A percentile compares a stretch with the other conserved stretches of the same genome.
These are phyloP conservation scores for Phytopythium delawarense DNA, from an alignment of 352 stramenopile species.

Conservation along the genomic window DNA sequence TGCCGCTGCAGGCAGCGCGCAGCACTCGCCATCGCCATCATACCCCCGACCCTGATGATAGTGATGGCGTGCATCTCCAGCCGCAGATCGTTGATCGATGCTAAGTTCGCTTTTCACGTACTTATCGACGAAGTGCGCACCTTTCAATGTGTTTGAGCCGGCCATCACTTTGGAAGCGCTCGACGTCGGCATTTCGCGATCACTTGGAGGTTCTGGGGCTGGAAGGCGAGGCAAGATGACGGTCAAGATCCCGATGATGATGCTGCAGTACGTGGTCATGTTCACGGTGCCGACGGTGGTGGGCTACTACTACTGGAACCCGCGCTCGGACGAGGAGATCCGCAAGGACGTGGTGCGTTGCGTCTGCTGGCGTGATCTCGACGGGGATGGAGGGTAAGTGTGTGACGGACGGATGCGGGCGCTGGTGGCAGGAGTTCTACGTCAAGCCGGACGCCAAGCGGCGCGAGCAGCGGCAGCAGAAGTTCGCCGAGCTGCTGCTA, in stretches of 20 bases:
- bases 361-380: constrained; percentile 4
- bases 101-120: neutral
- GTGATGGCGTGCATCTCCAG: neutral
- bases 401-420: neutral
- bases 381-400: neutral
- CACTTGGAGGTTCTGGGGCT: too few species aligned
- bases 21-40: neutral
- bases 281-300: constrained; percentile 70
- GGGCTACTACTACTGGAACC: constrained; percentile 68
- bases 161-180: constrained; percentile 2
- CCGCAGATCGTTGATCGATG: neutral
- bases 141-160: neutral
- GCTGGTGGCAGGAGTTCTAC: constrained; percentile 46
- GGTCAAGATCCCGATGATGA: constrained; percentile 84
- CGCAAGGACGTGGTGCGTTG: constrained; percentile 66
- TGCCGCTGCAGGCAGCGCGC: constrained; percentile 16
- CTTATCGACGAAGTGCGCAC: neutral
- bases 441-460: constrained; percentile 57
- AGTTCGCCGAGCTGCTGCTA: constrained; percentile 73
- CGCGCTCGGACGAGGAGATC: constrained; percentile 71
- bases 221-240: neutral
- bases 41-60: neutral
- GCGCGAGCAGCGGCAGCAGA: constrained; percentile 61
- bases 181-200: too few species aligned
- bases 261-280: constrained; percentile 71